Percentiles rank a stretch among this genome's conserved stretches.
phyloP scores from a whole-genome alignment of 192 early-diverging fungal genomes.

The Geranomyces michiganensis region DNA sequence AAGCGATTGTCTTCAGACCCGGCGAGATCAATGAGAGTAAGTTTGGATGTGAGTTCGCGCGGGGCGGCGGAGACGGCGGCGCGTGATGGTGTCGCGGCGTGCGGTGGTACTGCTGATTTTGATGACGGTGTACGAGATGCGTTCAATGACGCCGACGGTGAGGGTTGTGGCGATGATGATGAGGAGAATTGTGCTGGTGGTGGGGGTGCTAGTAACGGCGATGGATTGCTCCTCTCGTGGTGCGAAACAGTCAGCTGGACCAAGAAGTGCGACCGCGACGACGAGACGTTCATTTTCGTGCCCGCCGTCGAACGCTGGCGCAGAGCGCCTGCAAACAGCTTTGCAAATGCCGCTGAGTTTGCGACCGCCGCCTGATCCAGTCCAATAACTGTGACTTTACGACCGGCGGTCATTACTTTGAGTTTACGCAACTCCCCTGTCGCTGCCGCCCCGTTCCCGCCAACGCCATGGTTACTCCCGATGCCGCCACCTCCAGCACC shows the following conservation, averaged over 20 bases:
- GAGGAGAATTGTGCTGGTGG: too few relatives aligned
- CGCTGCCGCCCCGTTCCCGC: not conserved
- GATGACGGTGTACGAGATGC: too few relatives aligned
- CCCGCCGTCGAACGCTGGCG: constrained; percentile 27
- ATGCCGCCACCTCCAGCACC: not conserved
- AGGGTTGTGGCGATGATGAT: too few relatives aligned
- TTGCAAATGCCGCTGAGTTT: constrained; percentile 23
- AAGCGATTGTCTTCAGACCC: constrained; percentile 35
- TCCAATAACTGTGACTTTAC: constrained; percentile 25
- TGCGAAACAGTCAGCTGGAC: constrained; percentile 27
- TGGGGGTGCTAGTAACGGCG: too few relatives aligned
- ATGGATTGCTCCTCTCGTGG: too few relatives aligned
- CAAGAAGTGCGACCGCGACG: constrained; percentile 37
- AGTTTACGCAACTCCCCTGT: constrained; percentile 27
- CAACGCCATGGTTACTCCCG: not conserved
- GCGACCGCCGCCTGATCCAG: constrained; percentile 19
- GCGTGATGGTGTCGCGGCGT: too few relatives aligned
- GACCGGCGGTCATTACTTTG: constrained; percentile 29
- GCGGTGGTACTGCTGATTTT: too few relatives aligned
- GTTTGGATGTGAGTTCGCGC: constrained; percentile 25
- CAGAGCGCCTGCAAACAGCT: constrained; percentile 26
- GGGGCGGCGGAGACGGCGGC: not conserved
- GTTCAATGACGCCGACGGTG: too few relatives aligned
- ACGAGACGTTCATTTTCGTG: constrained; percentile 30
- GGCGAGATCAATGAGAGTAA: constrained; percentile 31